Conservation (phyloP, 1,284 basidiomycete species). For the Puccinia brachypodii region DNA sequence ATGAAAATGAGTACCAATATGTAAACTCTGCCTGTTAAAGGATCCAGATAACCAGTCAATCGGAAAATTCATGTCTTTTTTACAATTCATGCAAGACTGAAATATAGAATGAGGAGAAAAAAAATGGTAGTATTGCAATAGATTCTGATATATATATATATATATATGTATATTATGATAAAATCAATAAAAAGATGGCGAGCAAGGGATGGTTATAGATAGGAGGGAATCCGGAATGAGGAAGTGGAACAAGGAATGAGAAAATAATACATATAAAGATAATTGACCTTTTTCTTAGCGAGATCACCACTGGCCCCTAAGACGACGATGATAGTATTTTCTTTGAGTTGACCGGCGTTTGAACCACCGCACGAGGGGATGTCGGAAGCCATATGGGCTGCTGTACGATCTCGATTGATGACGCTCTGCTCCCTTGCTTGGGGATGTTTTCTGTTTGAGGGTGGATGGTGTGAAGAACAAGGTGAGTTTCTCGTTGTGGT, state of each 20-base stretch:
- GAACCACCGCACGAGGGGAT: conserved; percentile 32
- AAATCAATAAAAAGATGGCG: not conserved
- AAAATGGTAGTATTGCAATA: not conserved
- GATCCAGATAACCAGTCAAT: too few species aligned
- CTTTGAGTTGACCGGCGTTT: conserved; percentile 21
- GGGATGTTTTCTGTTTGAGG: not conserved
- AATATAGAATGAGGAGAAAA: not conserved
- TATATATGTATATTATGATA: not conserved
- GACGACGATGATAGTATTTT: conserved; percentile 60
- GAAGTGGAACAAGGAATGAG: conserved; percentile 20
- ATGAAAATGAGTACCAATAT: conserved; percentile 2
- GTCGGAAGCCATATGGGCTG: conserved; percentile 35
- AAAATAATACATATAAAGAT: conserved; percentile 8
- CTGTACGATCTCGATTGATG: not conserved
- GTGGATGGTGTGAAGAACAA: too few species aligned
- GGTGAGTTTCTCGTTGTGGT: too few species aligned
- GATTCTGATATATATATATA: too few species aligned
- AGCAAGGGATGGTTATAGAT: not conserved
- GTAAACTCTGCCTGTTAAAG: conserved; percentile 19
- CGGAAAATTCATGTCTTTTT: too few species aligned
- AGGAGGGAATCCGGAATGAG: conserved; percentile 14
- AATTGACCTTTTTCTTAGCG: conserved; percentile 91
- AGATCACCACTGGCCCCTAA: conserved; percentile 96
- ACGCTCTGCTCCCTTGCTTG: not conserved
- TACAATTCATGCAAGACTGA: too few species aligned